Evolutionary conservation across 129 eudicot genomes (phyloP).

Genomic region (Helichrysum umbraculigerum): DNA sequence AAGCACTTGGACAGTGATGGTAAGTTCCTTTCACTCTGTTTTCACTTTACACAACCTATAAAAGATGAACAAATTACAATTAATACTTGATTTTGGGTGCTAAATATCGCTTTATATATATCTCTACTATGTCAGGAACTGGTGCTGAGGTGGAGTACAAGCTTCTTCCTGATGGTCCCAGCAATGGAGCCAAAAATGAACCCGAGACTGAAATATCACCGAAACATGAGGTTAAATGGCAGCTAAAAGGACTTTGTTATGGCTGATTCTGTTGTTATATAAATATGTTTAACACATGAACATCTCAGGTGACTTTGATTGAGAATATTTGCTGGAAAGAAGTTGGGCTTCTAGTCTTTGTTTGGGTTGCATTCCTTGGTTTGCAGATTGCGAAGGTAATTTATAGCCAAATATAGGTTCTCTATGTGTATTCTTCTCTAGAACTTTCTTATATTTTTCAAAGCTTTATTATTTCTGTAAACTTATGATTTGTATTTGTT

Average conservation of each 20-base stretch:
- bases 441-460: background rate
- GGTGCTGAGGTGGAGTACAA: conserved; percentile 69
- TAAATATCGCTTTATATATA: background rate
- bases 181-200: conserved; percentile 31
- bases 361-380: conserved; percentile 79
- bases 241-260: too few relatives aligned
- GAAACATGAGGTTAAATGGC: conserved; percentile 50
- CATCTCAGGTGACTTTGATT: conserved; percentile 53
- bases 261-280: too few relatives aligned
- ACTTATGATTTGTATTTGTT: conserved; percentile 26
- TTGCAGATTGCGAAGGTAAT: conserved; percentile 84
- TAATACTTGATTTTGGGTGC: background rate
- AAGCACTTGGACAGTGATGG: conserved; percentile 57
- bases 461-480: background rate
- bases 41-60: background rate
- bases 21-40: conserved; percentile 24
- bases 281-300: background rate
- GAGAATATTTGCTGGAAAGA: conserved; percentile 96
- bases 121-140: conserved; percentile 1
- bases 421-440: too few relatives aligned
- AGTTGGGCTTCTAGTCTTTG: conserved; percentile 76
- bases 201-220: conserved; percentile 27
- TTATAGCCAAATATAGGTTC: background rate
- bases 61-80: background rate
- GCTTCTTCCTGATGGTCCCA: conserved; percentile 84